Evolutionary conservation across 352 stramenopile genomes (phyloP).

Genomic region (Phytophthora sojae): DNA sequence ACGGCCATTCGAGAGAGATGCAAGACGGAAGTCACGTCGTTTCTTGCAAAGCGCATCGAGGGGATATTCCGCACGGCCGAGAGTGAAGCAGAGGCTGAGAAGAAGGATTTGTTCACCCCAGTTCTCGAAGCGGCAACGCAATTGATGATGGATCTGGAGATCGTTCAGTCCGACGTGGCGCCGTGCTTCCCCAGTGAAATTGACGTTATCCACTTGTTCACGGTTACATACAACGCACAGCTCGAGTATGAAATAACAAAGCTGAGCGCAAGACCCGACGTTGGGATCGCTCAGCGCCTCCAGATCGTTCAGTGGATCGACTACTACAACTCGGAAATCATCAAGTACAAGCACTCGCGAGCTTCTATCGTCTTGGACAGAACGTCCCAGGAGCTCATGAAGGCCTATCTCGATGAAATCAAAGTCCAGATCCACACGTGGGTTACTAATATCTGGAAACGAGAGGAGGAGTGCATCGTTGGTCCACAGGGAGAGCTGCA

Average conservation of each 20-base stretch:
- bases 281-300: conserved; percentile 77
- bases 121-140: conserved; percentile 76
- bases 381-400: conserved; percentile 80
- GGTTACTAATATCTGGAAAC: conserved; percentile 89
- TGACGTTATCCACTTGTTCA: conserved; percentile 84
- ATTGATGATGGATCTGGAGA: conserved; percentile 81
- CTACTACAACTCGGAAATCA: conserved; percentile 89
- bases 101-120: conserved; percentile 65
- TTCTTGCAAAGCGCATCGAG: conserved; percentile 59
- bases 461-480: conserved; percentile 73
- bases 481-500: conserved; percentile 70
- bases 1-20: conserved; percentile 61
- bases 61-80: conserved; percentile 74
- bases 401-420: conserved; percentile 78
- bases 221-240: conserved; percentile 77
- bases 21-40: conserved; percentile 66
- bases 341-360: conserved; percentile 82
- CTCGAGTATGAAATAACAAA: conserved; percentile 74
- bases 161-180: conserved; percentile 78
- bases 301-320: conserved; percentile 91
- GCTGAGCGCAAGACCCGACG: conserved; percentile 63
- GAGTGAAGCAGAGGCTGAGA: conserved; percentile 52
- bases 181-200: conserved; percentile 78
- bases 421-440: conserved; percentile 82
- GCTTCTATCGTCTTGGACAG: conserved; percentile 73